Conservation (phyloP, 192 early-diverging fungal species). For the Coemansia sp. region DNA sequence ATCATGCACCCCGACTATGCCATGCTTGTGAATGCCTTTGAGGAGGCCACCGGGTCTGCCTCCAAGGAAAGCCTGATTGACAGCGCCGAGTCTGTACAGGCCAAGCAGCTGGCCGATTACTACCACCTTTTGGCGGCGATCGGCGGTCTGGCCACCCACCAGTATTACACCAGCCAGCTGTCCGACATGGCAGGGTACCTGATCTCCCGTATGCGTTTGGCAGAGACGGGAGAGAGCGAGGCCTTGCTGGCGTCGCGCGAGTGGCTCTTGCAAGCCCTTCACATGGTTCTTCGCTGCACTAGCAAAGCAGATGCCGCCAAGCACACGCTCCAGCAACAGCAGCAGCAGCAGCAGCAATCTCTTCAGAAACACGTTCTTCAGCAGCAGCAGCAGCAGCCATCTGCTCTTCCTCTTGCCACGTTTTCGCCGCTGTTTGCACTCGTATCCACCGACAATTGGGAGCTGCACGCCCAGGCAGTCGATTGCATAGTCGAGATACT, state of each 20-base stretch:
- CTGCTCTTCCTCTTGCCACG: constrained; percentile 19
- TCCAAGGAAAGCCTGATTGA: not conserved
- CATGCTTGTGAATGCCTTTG: constrained; percentile 17
- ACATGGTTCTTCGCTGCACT: constrained; percentile 12
- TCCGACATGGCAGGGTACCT: constrained; percentile 39
- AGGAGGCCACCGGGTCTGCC: not conserved
- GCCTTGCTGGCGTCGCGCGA: not conserved
- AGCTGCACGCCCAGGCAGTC: constrained; percentile 21
- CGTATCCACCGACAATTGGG: constrained; percentile 11
- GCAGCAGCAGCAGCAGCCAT: no score
- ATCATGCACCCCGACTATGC: constrained; percentile 9
- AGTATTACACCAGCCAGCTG: constrained; percentile 48
- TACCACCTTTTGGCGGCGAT: constrained; percentile 46
- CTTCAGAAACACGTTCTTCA: no score
- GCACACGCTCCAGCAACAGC: no score
- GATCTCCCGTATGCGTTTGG: constrained; percentile 26
- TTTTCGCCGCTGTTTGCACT: constrained; percentile 41
- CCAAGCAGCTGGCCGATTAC: constrained; percentile 14
- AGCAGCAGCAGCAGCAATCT: no score
- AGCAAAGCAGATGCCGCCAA: not conserved
- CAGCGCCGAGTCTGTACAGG: no score
- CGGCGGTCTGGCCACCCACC: constrained; percentile 46
- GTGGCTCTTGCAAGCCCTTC: constrained; percentile 31
- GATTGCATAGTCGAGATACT: constrained; percentile 43
- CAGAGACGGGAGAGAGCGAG: constrained; percentile 1